Percentiles rank a stretch among this genome's conserved stretches.
phyloP scores from a whole-genome alignment of 371 early-diverging fungal genomes.

The Batrachochytrium dendrobatidis region DNA sequence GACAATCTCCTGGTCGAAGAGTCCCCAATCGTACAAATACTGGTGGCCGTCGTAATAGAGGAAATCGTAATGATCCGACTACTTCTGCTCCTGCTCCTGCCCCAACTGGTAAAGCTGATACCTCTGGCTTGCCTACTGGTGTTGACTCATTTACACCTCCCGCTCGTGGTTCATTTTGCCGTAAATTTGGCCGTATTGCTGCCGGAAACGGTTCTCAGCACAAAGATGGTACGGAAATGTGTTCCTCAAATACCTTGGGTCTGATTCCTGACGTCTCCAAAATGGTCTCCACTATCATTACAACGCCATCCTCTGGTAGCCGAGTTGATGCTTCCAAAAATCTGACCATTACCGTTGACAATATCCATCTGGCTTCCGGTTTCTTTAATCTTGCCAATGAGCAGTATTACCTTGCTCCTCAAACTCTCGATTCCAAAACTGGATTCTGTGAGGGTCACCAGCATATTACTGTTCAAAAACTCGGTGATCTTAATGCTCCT shows the following conservation, averaged over 20 bases:
- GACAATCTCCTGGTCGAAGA: no score
- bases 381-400: slow-evolving; percentile 26
- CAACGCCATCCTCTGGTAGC: slow-evolving; percentile 19
- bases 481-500: slow-evolving; percentile 5
- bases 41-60: no score
- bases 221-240: slow-evolving; percentile 12
- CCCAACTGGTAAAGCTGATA: no score
- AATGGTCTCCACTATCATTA: slow-evolving; percentile 37
- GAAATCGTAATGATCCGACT: no score
- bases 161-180: slow-evolving; percentile 11
- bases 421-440: slow-evolving; percentile 21
- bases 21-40: no score
- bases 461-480: slow-evolving; percentile 27
- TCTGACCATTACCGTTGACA: slow-evolving; percentile 19
- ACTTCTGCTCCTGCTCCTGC: not conserved
- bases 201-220: slow-evolving; percentile 20
- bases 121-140: not conserved
- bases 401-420: slow-evolving; percentile 28
- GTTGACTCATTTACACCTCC: not conserved
- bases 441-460: slow-evolving; percentile 31
- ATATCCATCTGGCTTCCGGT: slow-evolving; percentile 24
- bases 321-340: slow-evolving; percentile 9
- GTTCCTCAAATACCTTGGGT: slow-evolving; percentile 23
- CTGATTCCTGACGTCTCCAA: slow-evolving; percentile 23
- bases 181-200: slow-evolving; percentile 8